phyloP scores from a whole-genome alignment of 1,139 yeast genomes.

The Magnusiomyces ingens region DNA sequence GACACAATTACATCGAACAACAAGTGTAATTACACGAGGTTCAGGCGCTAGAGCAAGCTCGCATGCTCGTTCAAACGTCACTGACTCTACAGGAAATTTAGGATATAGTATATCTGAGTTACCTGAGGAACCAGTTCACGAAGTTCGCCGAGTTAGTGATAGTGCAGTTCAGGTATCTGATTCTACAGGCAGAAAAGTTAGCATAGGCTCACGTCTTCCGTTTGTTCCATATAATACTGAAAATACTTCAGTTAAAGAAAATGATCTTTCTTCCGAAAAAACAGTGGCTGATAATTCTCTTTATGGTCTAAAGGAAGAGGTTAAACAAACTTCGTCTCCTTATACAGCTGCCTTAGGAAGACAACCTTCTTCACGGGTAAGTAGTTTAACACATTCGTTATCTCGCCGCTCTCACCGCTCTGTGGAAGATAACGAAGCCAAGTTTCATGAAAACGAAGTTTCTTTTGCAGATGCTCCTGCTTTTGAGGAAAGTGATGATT shows the following conservation, averaged over 20 bases:
- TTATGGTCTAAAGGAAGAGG: too few relatives aligned
- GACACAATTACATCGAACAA: neutral
- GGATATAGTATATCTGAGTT: neutral
- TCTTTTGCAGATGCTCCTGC: conserved; percentile 69
- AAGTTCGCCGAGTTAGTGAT: too few relatives aligned
- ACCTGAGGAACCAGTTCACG: too few relatives aligned
- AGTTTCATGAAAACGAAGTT: conserved; percentile 49
- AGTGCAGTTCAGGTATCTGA: too few relatives aligned
- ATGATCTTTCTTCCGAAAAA: too few relatives aligned
- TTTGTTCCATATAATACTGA: too few relatives aligned
- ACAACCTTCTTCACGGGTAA: conserved; percentile 2
- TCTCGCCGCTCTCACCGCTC: neutral
- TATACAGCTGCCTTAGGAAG: conserved; percentile 9
- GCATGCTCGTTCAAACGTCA: neutral
- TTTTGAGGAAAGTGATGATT: conserved; percentile 41
- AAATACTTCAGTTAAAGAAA: too few relatives aligned
- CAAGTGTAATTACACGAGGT: neutral
- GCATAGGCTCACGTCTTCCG: too few relatives aligned
- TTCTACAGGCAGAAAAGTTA: too few relatives aligned
- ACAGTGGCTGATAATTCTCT: too few relatives aligned
- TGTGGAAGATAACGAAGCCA: conserved; percentile 7
- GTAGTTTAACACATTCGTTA: neutral
- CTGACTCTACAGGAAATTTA: neutral
- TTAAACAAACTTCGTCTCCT: conserved; percentile 1
- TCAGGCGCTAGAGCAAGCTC: neutral